These are phyloP conservation scores for Sindora glabra DNA, from an alignment of 306 rosid species.

Conservation along the genomic window DNA sequence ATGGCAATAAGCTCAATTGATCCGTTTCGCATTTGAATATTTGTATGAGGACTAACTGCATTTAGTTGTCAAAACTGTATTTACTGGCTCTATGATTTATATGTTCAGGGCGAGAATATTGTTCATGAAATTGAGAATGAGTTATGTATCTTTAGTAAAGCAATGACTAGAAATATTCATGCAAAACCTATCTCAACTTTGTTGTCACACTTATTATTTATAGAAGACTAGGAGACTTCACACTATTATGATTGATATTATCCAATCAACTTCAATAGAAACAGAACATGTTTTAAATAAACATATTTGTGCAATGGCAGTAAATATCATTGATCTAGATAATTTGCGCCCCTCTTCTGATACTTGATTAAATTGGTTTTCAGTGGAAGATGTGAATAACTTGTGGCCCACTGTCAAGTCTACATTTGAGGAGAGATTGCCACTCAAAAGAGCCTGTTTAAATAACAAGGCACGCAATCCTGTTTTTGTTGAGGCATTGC, in stretches of 20 bases:
- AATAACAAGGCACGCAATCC: slow-evolving; percentile 93
- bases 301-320: neutral
- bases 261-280: too few species aligned
- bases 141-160: neutral
- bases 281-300: too few species aligned
- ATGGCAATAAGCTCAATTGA: too few species aligned
- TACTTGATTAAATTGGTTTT: slow-evolving; percentile 13
- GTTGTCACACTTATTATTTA: too few species aligned
- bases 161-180: neutral
- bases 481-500: slow-evolving; percentile 55
- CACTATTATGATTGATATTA: neutral
- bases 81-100: too few species aligned
- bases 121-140: neutral
- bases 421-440: slow-evolving; percentile 72
- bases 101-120: too few species aligned
- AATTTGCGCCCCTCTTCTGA: neutral
- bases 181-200: too few species aligned
- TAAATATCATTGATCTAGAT: slow-evolving; percentile 16
- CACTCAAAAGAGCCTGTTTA: slow-evolving; percentile 68
- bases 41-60: neutral
- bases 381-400: slow-evolving; percentile 98
- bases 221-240: too few species aligned
- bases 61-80: too few species aligned
- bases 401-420: slow-evolving; percentile 88
- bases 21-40: neutral